phyloP scores from a whole-genome alignment of 140 eudicot species.

The Anethum foeniculum region DNA sequence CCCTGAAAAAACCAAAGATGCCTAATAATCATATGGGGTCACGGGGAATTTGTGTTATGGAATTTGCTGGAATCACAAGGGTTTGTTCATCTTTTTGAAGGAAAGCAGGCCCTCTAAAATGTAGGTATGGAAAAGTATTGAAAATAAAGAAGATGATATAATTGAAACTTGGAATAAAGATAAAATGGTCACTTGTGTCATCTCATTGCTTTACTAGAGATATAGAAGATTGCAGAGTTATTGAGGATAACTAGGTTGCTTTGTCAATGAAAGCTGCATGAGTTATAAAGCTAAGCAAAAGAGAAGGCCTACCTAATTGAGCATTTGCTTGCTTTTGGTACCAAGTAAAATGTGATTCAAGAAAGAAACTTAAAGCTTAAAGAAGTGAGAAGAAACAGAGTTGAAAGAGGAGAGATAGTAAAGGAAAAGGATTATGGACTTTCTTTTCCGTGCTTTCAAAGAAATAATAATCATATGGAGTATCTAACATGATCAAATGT shows the following conservation, averaged over 20 bases:
- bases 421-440: background rate
- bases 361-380: background rate
- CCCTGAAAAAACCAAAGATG: background rate
- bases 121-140: background rate
- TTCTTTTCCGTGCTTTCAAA: background rate
- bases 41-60: background rate
- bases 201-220: background rate
- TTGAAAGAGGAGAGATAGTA: background rate
- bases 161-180: background rate
- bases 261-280: background rate
- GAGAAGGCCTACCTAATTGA: background rate
- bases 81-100: constrained; percentile 11
- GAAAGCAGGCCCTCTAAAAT: background rate
- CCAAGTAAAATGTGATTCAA: constrained; percentile 7
- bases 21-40: background rate
- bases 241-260: background rate
- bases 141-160: background rate
- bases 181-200: background rate
- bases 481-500: background rate
- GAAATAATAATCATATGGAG: background rate
- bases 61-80: constrained; percentile 8
- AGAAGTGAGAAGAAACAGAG: background rate
- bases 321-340: background rate
- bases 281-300: constrained; percentile 4
- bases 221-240: background rate